Evolutionary conservation across 345 rosid species (phyloP).

Genomic region (Populus euphratica): DNA sequence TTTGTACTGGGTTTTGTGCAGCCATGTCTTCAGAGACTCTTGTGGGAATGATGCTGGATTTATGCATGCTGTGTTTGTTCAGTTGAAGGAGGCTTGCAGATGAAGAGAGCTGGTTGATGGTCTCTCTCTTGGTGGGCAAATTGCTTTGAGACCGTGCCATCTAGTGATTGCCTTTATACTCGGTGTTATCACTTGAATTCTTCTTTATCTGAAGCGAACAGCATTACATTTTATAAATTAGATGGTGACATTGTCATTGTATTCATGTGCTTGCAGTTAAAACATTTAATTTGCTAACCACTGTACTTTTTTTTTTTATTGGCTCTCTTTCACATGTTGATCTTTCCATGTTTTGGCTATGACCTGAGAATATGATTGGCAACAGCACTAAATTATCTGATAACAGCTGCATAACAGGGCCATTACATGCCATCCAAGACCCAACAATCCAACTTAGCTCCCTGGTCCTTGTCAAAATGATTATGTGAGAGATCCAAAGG

Average conservation of each 20-base stretch:
- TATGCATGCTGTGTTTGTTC: conserved; percentile 25
- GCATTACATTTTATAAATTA: conserved; percentile 19
- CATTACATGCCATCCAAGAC: background rate
- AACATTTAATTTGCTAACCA: conserved; percentile 32
- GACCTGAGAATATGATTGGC: background rate
- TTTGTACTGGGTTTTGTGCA: conserved; percentile 37
- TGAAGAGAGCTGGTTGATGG: conserved; percentile 24
- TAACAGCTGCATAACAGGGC: background rate
- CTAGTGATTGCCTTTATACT: conserved; percentile 24
- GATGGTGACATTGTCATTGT: conserved; percentile 30
- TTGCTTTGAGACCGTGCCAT: conserved; percentile 16
- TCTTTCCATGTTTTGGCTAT: conserved; percentile 11
- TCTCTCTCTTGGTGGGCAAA: conserved; percentile 27
- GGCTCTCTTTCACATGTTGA: conserved; percentile 14
- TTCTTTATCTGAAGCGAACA: conserved; percentile 35
- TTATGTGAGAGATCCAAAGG: background rate
- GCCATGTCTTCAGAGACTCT: conserved; percentile 25
- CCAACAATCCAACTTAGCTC: background rate
- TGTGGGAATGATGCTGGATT: conserved; percentile 20
- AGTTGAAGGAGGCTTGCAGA: conserved; percentile 25
- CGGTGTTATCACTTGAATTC: conserved; percentile 33
- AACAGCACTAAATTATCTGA: conserved; percentile 1
- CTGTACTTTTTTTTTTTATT: conserved; percentile 11
- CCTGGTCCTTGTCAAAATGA: background rate
- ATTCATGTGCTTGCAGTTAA: conserved; percentile 47